These are phyloP conservation scores for Suillus placidus DNA, from an alignment of 768 basidiomycete species.

Conservation along the genomic window DNA sequence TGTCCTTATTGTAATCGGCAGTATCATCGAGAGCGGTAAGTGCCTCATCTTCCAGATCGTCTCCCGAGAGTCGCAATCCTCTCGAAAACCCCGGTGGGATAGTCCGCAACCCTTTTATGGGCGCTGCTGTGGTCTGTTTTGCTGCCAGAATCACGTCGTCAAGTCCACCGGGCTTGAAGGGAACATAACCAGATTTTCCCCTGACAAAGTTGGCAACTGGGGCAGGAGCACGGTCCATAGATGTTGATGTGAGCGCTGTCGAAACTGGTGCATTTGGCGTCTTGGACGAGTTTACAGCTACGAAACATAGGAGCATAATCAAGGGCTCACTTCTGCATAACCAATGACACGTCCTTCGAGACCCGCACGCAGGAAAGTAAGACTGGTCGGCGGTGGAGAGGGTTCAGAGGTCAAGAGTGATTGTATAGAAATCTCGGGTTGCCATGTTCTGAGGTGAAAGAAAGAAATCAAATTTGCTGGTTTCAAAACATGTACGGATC, in stretches of 20 bases:
- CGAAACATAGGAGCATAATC: conserved; percentile 7
- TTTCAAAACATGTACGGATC: conserved; percentile 11
- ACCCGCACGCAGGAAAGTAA: conserved; percentile 76
- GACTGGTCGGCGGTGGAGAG: conserved; percentile 71
- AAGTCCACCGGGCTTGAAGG: conserved; percentile 93
- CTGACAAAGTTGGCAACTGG: conserved; percentile 82
- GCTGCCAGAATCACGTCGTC: conserved; percentile 55
- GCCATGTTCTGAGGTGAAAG: conserved; percentile 64
- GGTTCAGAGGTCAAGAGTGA: conserved; percentile 66
- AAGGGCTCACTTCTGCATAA: conserved; percentile 69
- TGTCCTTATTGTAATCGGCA: conserved; percentile 8
- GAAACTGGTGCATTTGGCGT: conserved; percentile 54
- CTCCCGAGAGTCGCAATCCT: conserved; percentile 73
- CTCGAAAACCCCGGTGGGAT: conserved; percentile 83
- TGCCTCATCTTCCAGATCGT: conserved; percentile 50
- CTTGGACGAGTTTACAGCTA: conserved; percentile 38
- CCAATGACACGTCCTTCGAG: conserved; percentile 81
- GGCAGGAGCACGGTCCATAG: conserved; percentile 82
- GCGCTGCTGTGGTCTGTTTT: conserved; percentile 40
- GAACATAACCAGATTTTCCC: conserved; percentile 91
- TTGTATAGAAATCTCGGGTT: conserved; percentile 59
- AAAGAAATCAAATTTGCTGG: conserved; percentile 16
- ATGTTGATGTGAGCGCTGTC: conserved; percentile 82
- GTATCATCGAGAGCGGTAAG: conserved; percentile 35
- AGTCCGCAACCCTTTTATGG: conserved; percentile 51